A percentile compares a stretch with the other conserved stretches of the same genome.
These are phyloP conservation scores for Wickerhamiella sorbophila DNA, from an alignment of 805 yeast species.

Conservation along the genomic window DNA sequence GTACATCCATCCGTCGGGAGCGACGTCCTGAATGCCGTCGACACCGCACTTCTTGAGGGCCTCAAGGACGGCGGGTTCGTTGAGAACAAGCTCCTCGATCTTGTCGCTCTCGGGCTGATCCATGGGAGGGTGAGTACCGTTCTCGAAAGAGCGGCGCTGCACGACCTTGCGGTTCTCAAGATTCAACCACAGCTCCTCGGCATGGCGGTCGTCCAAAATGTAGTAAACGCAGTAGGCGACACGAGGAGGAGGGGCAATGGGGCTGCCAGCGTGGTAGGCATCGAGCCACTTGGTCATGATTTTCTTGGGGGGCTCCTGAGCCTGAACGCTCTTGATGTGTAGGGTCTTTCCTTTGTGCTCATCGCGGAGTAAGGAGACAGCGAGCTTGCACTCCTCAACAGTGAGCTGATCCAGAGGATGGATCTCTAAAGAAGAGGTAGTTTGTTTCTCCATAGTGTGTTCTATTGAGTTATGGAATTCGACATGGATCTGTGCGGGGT, in stretches of 20 bases:
- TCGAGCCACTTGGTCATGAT: conserved; percentile 53
- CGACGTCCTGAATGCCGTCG: conserved; percentile 11
- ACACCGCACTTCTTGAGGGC: conserved; percentile 74
- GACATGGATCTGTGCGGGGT: no score
- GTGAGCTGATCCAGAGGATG: conserved; percentile 26
- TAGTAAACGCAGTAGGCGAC: conserved; percentile 56
- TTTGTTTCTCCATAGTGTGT: not conserved
- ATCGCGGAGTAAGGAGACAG: conserved; percentile 17
- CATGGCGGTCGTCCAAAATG: conserved; percentile 31
- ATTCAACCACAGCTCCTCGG: conserved; percentile 62
- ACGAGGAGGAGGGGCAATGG: conserved; percentile 46
- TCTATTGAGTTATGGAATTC: no score
- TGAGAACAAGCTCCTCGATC: conserved; percentile 19
- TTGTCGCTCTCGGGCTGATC: conserved; percentile 34
- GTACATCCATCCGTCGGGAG: conserved; percentile 48
- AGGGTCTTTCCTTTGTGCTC: conserved; percentile 20
- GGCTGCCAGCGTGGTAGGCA: conserved; percentile 41
- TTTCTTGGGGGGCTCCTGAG: conserved; percentile 60
- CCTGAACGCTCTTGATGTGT: conserved; percentile 23
- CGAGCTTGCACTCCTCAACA: conserved; percentile 20
- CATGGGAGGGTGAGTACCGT: conserved; percentile 57
- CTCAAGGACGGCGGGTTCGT: conserved; percentile 83
- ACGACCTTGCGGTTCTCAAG: conserved; percentile 47
- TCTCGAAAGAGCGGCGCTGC: conserved; percentile 40
- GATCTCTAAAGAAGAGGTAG: not conserved